Evolutionary conservation across 768 basidiomycete genomes (phyloP).

Genomic region (Boletus rubescentipes): DNA sequence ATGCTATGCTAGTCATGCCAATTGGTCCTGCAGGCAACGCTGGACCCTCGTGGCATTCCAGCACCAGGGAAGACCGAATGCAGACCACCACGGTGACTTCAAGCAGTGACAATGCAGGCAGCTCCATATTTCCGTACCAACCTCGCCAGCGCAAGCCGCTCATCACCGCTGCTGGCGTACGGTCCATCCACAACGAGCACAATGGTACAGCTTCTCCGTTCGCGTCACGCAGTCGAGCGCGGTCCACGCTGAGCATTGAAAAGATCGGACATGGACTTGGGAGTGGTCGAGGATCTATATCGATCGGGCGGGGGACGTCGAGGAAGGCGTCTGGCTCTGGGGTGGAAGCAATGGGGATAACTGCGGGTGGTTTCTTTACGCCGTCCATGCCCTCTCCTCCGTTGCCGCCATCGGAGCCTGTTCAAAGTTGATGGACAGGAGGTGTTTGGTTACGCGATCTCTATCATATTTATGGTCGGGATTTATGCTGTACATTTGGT

Average conservation of each 20-base stretch:
- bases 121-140: constrained; percentile 29
- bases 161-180: constrained; percentile 20
- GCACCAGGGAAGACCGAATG: constrained; percentile 10
- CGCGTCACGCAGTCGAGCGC: constrained; percentile 42
- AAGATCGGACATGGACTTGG: constrained; percentile 28
- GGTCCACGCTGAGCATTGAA: constrained; percentile 70
- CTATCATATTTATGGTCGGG: not conserved
- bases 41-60: constrained; percentile 7
- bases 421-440: not conserved
- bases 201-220: constrained; percentile 26
- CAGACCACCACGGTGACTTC: constrained; percentile 28
- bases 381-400: constrained; percentile 43
- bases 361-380: constrained; percentile 75
- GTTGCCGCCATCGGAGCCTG: constrained; percentile 20
- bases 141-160: constrained; percentile 43
- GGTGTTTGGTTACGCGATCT: not conserved
- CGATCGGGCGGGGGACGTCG: constrained; percentile 60
- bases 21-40: constrained; percentile 44
- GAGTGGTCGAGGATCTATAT: constrained; percentile 55
- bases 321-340: constrained; percentile 66
- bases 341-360: constrained; percentile 74
- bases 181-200: constrained; percentile 37
- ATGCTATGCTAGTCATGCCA: constrained; percentile 73
- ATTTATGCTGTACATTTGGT: no score
- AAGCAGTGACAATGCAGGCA: constrained; percentile 11